Base-by-base conservation (phyloP, 345 rosid genomes). In the Dovyalis caffra region DNA sequence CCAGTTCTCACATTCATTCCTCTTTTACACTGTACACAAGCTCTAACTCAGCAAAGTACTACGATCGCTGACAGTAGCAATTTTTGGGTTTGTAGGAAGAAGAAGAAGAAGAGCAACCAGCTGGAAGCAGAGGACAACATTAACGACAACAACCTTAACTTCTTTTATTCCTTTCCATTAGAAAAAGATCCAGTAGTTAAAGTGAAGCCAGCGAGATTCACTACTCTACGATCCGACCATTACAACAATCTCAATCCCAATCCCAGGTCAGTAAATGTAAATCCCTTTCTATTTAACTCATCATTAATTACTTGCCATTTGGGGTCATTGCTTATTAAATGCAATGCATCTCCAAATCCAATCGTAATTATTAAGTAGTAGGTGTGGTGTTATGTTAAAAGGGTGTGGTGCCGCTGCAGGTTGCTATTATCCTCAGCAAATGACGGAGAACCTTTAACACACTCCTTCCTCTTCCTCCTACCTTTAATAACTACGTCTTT, bases 151-250 rank as follows among this genome's bases (percentile, higher is more conserved):
- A 90, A 80, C 81, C 77, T 83, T 66, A 85, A 84, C 20, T 88
- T 87, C 75, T 84, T 91, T 80, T 70, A 79, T 82, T 80, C 93
- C 2, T 85, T 82, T 71, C 85, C 85, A 68, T 76, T 86, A 66
- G 83, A 77, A 57, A 79, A 83, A 79, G 90, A 84, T 83, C 77
- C 78, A 8, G 37, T 8, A 15, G 23, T 47, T 5, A 43, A 2
- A 11, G 67, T 6, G 5, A 69, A 74, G 12, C 73, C 72, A 5
- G 32, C 80, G 0, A 81, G 69, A 65, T 82, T 85, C 10, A n/a
- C 29, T 72, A 64, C 75, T 83, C 71, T 88, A 10, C 77, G 87
- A 76, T 86, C 91, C 47, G 83, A 88, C 5, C 68, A 66, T 37
- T 68, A 14, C 18, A 4, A 12, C 14, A 43, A 43, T 43, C 67